Evolutionary conservation across 495 filamentous ascomycete species (phyloP), one percentile per base, ranked within the genome.

Genomic region (Talaromyces ruber): DNA sequence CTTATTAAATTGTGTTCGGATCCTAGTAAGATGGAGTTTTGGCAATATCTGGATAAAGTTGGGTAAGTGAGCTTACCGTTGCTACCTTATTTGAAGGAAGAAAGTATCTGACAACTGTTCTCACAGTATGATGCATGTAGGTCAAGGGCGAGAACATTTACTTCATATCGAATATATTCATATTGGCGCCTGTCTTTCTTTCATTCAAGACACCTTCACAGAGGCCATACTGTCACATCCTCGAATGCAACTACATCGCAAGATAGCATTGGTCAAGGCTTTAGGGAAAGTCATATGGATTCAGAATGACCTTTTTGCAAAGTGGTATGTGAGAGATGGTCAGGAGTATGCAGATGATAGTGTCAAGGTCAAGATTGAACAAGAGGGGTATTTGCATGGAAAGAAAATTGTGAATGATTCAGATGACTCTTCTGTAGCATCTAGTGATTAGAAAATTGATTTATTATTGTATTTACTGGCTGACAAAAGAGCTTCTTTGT

Each of bases 161-260:
- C 76, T 92, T 22, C 88, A 89, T 70, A 77, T 92, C 63, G 88
- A 92, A 72, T 91, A 89, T 67, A 79, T 91, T 37, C 88, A 92
- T 72, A 86, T 91, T 56, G 84, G 86, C 39, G 85, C 79, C 24
- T 82, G 77, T 32, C 80, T 91, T 1, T 83, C 82, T 0, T 88
- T 85, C 65, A 86, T 92, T 63, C 84, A 89, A 67, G 88, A 91
- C 24, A 81, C 89, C n/a, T 79, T 91, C 62, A 84, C 77, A 47
- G 88, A 91, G 67, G 89, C 88, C 12, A 82, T 92, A 55, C 76
- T 92, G 47, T 88, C 85, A 0, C 86, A 89, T 64, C 87, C 88
- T 0, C 79, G 81, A 0, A 73, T 91, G 22, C 76, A 78, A 7
- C 72, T 88, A 34, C 78, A 78, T 22, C 82, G 82, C 63, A 91